Base-by-base conservation (phyloP, 306 rosid genomes). In the Glycine latifolia region DNA sequence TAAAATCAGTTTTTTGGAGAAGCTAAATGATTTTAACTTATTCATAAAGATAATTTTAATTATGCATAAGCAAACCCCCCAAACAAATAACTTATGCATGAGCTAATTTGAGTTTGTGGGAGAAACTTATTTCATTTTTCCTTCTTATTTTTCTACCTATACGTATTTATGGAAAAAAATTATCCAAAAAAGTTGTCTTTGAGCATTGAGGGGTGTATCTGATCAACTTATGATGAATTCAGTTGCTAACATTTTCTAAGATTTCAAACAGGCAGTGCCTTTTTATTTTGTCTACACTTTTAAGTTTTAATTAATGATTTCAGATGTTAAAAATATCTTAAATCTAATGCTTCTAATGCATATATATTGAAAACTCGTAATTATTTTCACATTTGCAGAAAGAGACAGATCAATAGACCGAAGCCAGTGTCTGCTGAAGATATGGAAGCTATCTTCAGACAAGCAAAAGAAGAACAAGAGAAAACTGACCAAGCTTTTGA, bases 381-480 rank as follows among this genome's bases (percentile, higher is more conserved):
- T 20, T 84, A 41, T 55, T 47, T 77, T 20, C 41, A 46, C 46
- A 8, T 81, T 80, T 53, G 73, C 92, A 95, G 97, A 70, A 93
- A 93, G 83, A 90, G 78, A 78, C 94, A 90, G 88, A 95, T 91
- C 76, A 91, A 90, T 83, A 93, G 79, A 85, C 99, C 97, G 31
- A 87, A 83, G 83, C 91, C 99, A 47, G 90, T 95, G 2, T 82
- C 94, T 39, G 90, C 52, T 31, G 81, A 71, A 69, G 95, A 95
- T 82, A 93, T 91, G 88, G 95, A 91, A 79, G 92, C 88, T 10
- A 46, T 93, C 68, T 95, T 89, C 80, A 88, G 66, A 84, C 88
- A 87, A 85, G 97, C 89, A 60, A 91, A 90, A 84, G 94, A 90
- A 79, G 92, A 88, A 76, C 99, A 95, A 88, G 91, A 87, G 82